Base-by-base conservation (phyloP, 2,329 filamentous ascomycete species). In the Calonectria multiphialidica region DNA sequence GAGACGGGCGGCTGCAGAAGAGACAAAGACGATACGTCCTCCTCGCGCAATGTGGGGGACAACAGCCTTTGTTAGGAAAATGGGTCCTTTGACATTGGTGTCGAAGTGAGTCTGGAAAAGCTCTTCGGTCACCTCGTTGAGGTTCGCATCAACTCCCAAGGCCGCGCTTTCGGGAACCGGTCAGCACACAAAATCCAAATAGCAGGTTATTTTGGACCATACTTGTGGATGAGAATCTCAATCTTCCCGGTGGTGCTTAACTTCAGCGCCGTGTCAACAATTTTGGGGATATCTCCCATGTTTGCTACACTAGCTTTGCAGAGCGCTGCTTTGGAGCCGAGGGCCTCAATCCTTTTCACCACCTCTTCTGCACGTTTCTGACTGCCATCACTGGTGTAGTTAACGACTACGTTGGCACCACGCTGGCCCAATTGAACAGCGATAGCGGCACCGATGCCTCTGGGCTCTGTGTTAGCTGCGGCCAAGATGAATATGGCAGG, bases 21-120 rank as follows among this genome's bases (percentile, higher is more conserved):
- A 83, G 7, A 84, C 71, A 30, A 80, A 78, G 23, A 84, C 77
- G 2, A 84, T 81, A 0, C 83, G 81, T 0, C 82, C 80, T 7
- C 80, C 79, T 1, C 68, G 69, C 0, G 77, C 67, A 4, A 84
- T 73, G 37, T 83, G 71, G 0, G 81, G 81, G 2, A 81, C 53
- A 1, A 79, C 76, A 0, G 79, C 79, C 33, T 84, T 69, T 0
- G 80, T 82, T 6, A 84, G 77, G 12, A 84, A 81, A 57, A 83
- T 79, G 0, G 78, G 78, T 0, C 74, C 76, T 5, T 75, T 57
- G 1, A 78, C 71, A 8, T 79, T 78, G 21, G 68, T 59, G n/a
- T 79, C 76, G 3, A 77, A 77, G n/a, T 79, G 77, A 0, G 57
- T 47, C 6, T 0, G 53, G 70, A 65, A 61, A 50, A 63, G 30